A percentile compares a stretch with the other conserved stretches of the same genome.
Evolutionary conservation across 176 grass and related monocot genomes (phyloP).

Genomic region (Eragrostis curvula): DNA sequence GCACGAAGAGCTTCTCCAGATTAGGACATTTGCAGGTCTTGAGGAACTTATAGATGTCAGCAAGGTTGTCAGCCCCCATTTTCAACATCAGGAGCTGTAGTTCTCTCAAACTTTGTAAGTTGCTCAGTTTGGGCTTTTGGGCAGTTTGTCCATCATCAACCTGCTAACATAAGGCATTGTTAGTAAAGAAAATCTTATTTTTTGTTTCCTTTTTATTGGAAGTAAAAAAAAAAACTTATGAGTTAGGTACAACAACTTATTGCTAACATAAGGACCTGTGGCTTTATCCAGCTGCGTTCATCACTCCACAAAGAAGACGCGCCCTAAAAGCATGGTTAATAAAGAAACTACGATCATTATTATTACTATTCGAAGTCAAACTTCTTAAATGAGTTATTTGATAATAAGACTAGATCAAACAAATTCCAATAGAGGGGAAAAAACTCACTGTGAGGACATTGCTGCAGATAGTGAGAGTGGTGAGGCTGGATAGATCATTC

Average conservation of each 20-base stretch:
- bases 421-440: not conserved
- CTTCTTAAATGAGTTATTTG: not conserved
- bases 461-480: slow-evolving; percentile 51
- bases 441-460: slow-evolving; percentile 46
- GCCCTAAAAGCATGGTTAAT: slow-evolving; percentile 1
- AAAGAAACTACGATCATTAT: too few species aligned
- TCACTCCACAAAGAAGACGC: slow-evolving; percentile 29
- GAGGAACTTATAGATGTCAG: slow-evolving; percentile 55
- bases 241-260: too few species aligned
- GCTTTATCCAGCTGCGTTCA: not conserved
- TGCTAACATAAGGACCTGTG: too few species aligned
- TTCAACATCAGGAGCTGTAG: slow-evolving; percentile 55
- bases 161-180: too few species aligned
- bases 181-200: too few species aligned
- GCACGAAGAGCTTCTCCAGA: slow-evolving; percentile 61
- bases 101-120: slow-evolving; percentile 59
- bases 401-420: not conserved
- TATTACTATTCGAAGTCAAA: not conserved
- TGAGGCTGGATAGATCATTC: slow-evolving; percentile 39
- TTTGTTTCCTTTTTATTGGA: too few species aligned
- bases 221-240: too few species aligned
- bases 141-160: not conserved
- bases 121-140: slow-evolving; percentile 28
- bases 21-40: slow-evolving; percentile 33
- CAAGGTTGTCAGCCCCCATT: slow-evolving; percentile 45